Base-by-base conservation (phyloP, 2,329 filamentous ascomycete genomes). In the Chrysoporthe cubensis region DNA sequence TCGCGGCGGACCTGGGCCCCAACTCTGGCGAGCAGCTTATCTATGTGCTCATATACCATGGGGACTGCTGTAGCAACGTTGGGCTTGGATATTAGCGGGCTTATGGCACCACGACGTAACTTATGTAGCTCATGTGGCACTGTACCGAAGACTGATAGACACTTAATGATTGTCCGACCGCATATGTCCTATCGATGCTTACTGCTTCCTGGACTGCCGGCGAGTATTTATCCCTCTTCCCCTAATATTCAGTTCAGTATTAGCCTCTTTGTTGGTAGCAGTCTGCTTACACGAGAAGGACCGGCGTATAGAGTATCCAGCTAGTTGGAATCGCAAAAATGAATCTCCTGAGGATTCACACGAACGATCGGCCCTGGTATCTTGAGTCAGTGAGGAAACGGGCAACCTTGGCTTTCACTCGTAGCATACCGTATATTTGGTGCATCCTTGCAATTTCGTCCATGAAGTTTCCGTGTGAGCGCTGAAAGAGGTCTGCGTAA, bases 401-500 rank as follows among this genome's bases (percentile, higher is more conserved):
- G 43, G 43, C 1, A 16, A 46, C 13, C 6, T 14, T 46, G 11
- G 14, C 43, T 14, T 46, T 56, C 52, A 56, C 21, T 34, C 52
- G 8, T 34, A 34, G 32, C 52, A 32, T 56, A 56, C 54, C 34
- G 18, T 62, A 62, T 48, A 13, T 62, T 16, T 42, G 34, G 59
- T 62, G 59, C 59, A 62, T 42, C 5, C 59, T 40, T 42, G n/a
- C n/a, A 26, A 60, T 21, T 13, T 37, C 37, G 37, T 26, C 37
- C 13, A 34, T 26, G 26, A 56, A 56, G 59, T 34, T 48, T 46
- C 43, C 43, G 43, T 16, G 14, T 46, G 43, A 46, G 40, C 26
- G 34, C 40, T 48, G 59, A 46, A 42, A 43, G 40, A 62, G 59
- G 59, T 62, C 59, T 26, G 26, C 26, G 37, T 43, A 62, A 18